Evolutionary conservation across 106 monocot species (phyloP).

Genomic region (Hemerocallis citrina): DNA sequence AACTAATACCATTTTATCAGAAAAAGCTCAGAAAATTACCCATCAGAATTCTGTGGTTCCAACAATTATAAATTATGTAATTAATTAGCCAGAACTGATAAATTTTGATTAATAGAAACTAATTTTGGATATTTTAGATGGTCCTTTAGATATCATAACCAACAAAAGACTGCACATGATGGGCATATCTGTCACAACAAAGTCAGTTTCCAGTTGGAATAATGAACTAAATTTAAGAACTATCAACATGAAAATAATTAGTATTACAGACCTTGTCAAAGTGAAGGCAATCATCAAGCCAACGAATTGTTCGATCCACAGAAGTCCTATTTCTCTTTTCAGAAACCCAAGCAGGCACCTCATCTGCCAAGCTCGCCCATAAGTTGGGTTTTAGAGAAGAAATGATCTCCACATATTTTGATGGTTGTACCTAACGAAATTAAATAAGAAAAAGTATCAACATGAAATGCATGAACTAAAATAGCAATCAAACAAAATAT

Average conservation of each 20-base stretch:
- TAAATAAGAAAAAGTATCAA: constrained; percentile 6
- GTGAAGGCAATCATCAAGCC: constrained; percentile 90
- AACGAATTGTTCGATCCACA: constrained; percentile 82
- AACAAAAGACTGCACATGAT: too few species aligned
- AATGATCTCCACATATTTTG: constrained; percentile 67
- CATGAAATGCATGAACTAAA: neutral
- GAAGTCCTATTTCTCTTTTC: constrained; percentile 80
- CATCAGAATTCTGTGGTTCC: too few species aligned
- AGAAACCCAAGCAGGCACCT: constrained; percentile 89
- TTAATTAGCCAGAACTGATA: too few species aligned
- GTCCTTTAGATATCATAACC: too few species aligned
- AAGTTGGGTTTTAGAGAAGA: constrained; percentile 69
- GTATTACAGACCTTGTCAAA: constrained; percentile 41
- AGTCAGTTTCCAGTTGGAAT: too few species aligned
- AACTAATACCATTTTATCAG: too few species aligned
- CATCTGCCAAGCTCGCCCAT: constrained; percentile 93
- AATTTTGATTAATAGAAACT: too few species aligned
- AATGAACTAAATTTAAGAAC: too few species aligned
- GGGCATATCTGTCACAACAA: too few species aligned
- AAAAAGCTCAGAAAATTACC: too few species aligned
- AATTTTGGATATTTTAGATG: too few species aligned
- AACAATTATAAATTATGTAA: too few species aligned
- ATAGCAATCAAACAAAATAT: constrained; percentile 4
- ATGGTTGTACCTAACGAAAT: constrained; percentile 56
- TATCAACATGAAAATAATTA: neutral